A percentile compares a stretch with the other conserved stretches of the same genome.
Conservation (phyloP, 164 flowering plant genomes). For the Vitis rotundifolia region DNA sequence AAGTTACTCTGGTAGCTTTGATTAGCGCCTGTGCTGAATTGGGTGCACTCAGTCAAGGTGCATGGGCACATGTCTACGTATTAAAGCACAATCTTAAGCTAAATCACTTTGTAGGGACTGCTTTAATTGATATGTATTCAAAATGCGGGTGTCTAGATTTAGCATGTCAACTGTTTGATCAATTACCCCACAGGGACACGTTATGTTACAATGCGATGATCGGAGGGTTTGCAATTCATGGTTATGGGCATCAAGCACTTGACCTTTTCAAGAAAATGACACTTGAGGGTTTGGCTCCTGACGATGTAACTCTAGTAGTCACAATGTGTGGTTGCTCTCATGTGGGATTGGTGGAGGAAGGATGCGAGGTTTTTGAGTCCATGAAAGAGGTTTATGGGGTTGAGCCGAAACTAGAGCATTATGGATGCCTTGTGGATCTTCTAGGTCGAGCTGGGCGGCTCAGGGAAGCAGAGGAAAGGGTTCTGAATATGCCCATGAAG, state of each 20-base stretch:
- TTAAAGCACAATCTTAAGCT: slow-evolving; percentile 34
- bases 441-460: slow-evolving; percentile 61
- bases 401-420: slow-evolving; percentile 60
- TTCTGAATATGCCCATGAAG: slow-evolving; percentile 52
- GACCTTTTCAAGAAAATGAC: slow-evolving; percentile 44
- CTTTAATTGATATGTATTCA: slow-evolving; percentile 48
- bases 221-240: slow-evolving; percentile 55
- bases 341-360: slow-evolving; percentile 58
- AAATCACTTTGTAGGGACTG: slow-evolving; percentile 48
- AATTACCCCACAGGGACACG: slow-evolving; percentile 46
- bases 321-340: slow-evolving; percentile 57
- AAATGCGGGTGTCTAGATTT: slow-evolving; percentile 50
- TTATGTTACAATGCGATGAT: slow-evolving; percentile 70
- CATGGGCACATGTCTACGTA: slow-evolving; percentile 60
- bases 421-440: slow-evolving; percentile 65
- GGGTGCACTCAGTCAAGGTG: slow-evolving; percentile 58
- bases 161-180: slow-evolving; percentile 46
- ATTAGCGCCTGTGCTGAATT: slow-evolving; percentile 60
- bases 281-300: slow-evolving; percentile 37
- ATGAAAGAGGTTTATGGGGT: slow-evolving; percentile 44
- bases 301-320: slow-evolving; percentile 52
- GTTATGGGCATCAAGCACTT: slow-evolving; percentile 47
- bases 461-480: slow-evolving; percentile 39
- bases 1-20: slow-evolving; percentile 51
- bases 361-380: slow-evolving; percentile 37